These are phyloP conservation scores for Cinchona pubescens DNA, from an alignment of 257 asterid species.

Conservation along the genomic window DNA sequence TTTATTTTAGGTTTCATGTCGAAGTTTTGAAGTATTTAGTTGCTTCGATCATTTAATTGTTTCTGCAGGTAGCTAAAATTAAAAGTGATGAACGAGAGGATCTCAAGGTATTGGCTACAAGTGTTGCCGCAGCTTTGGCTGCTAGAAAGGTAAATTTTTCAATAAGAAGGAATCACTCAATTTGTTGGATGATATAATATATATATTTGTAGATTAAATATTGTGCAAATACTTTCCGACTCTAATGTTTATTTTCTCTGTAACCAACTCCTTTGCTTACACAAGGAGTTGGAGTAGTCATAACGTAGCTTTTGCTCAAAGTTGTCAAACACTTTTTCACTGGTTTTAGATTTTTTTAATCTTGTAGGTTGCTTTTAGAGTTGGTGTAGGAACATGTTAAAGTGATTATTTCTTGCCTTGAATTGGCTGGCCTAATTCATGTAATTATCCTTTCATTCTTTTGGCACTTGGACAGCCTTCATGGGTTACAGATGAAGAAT, in stretches of 20 bases:
- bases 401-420: conserved; percentile 11
- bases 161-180: too few species aligned
- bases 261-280: too few species aligned
- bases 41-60: conserved; percentile 20
- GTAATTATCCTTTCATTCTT: conserved; percentile 2
- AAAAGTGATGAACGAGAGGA: conserved; percentile 98
- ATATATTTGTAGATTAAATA: too few species aligned
- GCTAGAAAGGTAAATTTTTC: conserved; percentile 71
- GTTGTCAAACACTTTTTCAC: not conserved
- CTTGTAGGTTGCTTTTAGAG: not conserved
- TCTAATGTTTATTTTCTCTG: conserved; percentile 6
- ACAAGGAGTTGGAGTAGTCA: not conserved
- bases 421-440: conserved; percentile 18
- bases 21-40: conserved; percentile 16
- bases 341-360: conserved; percentile 8
- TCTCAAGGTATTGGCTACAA: conserved; percentile 96
- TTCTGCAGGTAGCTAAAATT: conserved; percentile 86
- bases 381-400: not conserved
- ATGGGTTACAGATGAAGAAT: conserved; percentile 98
- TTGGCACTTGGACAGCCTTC: conserved; percentile 58
- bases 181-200: too few species aligned
- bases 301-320: not conserved
- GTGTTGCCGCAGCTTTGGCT: conserved; percentile 96
- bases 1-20: conserved; percentile 6
- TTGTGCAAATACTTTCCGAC: too few species aligned